Percentiles rank a stretch among this genome's conserved stretches.
These are phyloP conservation scores for Halophytophthora batemanensis DNA, from an alignment of 352 stramenopile genomes.

Conservation along the genomic window DNA sequence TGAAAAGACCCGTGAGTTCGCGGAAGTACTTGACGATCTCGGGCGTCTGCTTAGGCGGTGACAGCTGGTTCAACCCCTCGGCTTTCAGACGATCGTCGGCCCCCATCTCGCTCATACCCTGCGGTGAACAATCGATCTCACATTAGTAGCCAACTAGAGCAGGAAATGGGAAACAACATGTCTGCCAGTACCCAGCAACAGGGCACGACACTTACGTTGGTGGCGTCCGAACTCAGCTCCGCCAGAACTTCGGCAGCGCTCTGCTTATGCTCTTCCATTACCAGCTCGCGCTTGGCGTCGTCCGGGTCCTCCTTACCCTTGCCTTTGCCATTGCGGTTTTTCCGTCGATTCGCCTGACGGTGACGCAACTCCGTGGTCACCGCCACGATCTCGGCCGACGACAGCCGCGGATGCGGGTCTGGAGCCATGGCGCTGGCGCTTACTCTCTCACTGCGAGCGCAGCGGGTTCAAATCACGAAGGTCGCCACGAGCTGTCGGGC, in stretches of 20 bases:
- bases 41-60: conserved; percentile 65
- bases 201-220: conserved; percentile 39
- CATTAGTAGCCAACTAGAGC: not conserved
- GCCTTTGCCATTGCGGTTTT: conserved; percentile 54
- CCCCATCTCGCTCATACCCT: conserved; percentile 64
- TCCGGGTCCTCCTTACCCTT: conserved; percentile 56
- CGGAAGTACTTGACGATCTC: conserved; percentile 77
- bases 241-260: conserved; percentile 62
- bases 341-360: conserved; percentile 46
- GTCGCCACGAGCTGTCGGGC: conserved; percentile 2
- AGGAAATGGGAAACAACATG: not conserved
- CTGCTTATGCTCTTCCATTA: conserved; percentile 83
- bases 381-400: conserved; percentile 81
- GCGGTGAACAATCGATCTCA: not conserved
- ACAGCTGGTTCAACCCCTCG: conserved; percentile 63
- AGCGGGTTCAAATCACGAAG: conserved; percentile 4
- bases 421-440: conserved; percentile 21
- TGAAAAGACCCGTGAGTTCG: conserved; percentile 72
- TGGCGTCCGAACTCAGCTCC: conserved; percentile 49
- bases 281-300: conserved; percentile 74
- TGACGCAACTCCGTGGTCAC: conserved; percentile 79
- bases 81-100: conserved; percentile 54
- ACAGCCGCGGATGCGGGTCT: conserved; percentile 57
- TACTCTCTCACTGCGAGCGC: conserved; percentile 24
- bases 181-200: conserved; percentile 1